These are phyloP conservation scores for Russula lepida DNA, from an alignment of 768 basidiomycete species.

Conservation along the genomic window DNA sequence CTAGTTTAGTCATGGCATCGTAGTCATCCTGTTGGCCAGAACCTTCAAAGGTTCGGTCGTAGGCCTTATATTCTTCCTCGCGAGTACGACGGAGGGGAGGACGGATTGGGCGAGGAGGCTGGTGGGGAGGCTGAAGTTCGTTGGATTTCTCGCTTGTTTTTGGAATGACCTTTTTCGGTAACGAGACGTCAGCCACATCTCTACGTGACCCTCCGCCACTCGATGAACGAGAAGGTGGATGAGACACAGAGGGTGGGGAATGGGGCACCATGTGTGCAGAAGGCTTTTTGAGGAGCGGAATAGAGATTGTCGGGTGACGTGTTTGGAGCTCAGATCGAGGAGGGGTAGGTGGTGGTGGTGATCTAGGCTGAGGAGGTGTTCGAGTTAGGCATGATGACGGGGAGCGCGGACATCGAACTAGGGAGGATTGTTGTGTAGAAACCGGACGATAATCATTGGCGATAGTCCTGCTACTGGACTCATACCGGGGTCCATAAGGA, in stretches of 20 bases:
- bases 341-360: slow-evolving; percentile 22
- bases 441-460: slow-evolving; percentile 21
- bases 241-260: slow-evolving; percentile 3
- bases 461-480: background rate
- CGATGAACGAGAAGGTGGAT: slow-evolving; percentile 2
- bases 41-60: slow-evolving; percentile 59
- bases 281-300: slow-evolving; percentile 6
- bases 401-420: slow-evolving; percentile 15
- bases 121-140: background rate
- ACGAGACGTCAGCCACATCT: background rate
- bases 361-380: slow-evolving; percentile 19
- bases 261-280: background rate
- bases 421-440: slow-evolving; percentile 21
- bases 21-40: slow-evolving; percentile 71
- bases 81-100: slow-evolving; percentile 42
- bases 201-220: background rate
- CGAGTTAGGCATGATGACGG: slow-evolving; percentile 21
- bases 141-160: background rate
- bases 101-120: slow-evolving; percentile 30
- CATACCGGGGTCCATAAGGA: slow-evolving; percentile 9
- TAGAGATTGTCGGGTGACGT: slow-evolving; percentile 31
- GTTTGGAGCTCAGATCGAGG: slow-evolving; percentile 19
- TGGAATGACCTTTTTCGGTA: background rate
- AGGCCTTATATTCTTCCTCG: slow-evolving; percentile 59
- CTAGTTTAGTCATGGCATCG: slow-evolving; percentile 75